phyloP scores from a whole-genome alignment of 2,329 filamentous ascomycete genomes.

The Colletotrichum cordylinicola region DNA sequence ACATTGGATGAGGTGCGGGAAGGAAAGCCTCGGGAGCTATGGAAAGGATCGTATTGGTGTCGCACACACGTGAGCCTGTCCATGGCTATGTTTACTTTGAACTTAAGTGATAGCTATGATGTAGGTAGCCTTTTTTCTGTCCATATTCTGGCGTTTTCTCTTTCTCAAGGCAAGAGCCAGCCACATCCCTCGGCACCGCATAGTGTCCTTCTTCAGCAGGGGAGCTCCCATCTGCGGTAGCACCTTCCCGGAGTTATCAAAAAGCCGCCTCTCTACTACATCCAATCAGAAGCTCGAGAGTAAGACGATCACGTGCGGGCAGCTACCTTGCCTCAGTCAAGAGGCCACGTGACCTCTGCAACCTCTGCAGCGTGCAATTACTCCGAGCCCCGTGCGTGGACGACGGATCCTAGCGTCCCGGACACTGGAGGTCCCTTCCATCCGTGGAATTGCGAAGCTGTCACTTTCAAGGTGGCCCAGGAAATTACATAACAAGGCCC shows the following conservation, averaged over 20 bases:
- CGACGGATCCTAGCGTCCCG: background rate
- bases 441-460: slow-evolving; percentile 9
- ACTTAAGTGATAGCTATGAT: background rate
- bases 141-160: background rate
- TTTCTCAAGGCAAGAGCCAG: background rate
- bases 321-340: background rate
- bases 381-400: background rate
- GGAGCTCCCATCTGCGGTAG: background rate
- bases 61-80: background rate
- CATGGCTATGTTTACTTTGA: background rate
- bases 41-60: background rate
- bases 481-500: slow-evolving; percentile 15
- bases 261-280: background rate
- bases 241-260: background rate
- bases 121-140: background rate
- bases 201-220: background rate
- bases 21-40: slow-evolving; percentile 1
- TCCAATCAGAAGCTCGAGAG: background rate
- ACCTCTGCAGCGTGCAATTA: background rate
- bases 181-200: background rate
- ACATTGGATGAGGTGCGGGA: slow-evolving; percentile 6
- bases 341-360: background rate
- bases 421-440: background rate
- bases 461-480: slow-evolving; percentile 13
- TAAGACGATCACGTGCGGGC: background rate